These are phyloP conservation scores for Cryptosporidium sp. DNA, from an alignment of 169 alveolate species.

Conservation along the genomic window DNA sequence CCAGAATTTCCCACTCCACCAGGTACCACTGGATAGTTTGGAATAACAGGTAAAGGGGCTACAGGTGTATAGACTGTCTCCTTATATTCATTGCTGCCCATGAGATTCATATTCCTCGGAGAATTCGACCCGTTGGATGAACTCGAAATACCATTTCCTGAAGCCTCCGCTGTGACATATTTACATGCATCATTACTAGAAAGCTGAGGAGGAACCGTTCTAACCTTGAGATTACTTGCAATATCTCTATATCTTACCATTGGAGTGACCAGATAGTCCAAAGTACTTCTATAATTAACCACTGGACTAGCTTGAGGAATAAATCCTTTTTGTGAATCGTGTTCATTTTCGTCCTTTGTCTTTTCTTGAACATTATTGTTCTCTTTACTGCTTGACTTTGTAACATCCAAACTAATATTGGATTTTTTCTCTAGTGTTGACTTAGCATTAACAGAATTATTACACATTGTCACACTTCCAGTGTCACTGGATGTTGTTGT, in stretches of 20 bases:
- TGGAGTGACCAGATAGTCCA: constrained; percentile 66
- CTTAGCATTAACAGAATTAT: neutral
- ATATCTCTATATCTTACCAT: constrained; percentile 72
- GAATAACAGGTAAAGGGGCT: constrained; percentile 23
- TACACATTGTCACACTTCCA: constrained; percentile 16
- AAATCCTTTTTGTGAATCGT: constrained; percentile 7
- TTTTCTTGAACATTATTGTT: neutral
- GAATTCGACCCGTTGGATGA: constrained; percentile 39
- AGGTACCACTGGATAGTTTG: neutral
- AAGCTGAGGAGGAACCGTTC: constrained; percentile 58
- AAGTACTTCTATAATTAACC: constrained; percentile 53
- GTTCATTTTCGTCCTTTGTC: neutral
- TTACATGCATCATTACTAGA: constrained; percentile 56
- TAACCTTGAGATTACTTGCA: constrained; percentile 41
- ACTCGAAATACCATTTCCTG: neutral
- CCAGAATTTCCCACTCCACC: neutral
- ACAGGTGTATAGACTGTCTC: constrained; percentile 67
- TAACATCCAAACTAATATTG: neutral
- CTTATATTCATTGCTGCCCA: constrained; percentile 36
- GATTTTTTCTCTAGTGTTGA: neutral
- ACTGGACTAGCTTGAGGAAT: constrained; percentile 71
- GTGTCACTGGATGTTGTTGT: constrained; percentile 56
- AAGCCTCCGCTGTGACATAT: neutral
- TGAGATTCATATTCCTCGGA: constrained; percentile 17
- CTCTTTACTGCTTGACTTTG: neutral